Evolutionary conservation across 331 rosid species (phyloP).

Genomic region (Malus hybrid): DNA sequence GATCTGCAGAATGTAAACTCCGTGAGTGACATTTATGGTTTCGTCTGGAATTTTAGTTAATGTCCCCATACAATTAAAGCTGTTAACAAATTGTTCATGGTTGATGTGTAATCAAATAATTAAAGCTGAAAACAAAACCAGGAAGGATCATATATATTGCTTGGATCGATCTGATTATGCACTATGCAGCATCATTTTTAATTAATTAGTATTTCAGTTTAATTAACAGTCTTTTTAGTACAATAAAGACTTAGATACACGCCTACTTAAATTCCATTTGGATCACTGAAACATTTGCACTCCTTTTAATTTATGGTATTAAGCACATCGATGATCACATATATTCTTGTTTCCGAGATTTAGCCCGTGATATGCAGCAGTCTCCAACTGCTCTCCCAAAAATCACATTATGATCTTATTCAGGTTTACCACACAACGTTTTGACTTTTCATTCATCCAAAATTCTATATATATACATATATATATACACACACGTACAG

Average conservation of each 20-base stretch:
- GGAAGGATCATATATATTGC: not conserved
- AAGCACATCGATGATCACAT: not conserved
- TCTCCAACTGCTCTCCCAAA: constrained; percentile 43
- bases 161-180: no score
- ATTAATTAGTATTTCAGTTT: not conserved
- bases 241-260: not conserved
- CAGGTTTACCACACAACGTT: not conserved
- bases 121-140: not conserved
- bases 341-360: not conserved
- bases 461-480: not conserved
- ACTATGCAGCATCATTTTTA: not conserved
- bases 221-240: not conserved
- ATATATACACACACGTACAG: no score
- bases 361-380: not conserved
- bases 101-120: not conserved
- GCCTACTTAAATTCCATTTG: not conserved
- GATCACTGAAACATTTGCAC: not conserved
- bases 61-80: no score
- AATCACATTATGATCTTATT: not conserved
- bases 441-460: not conserved
- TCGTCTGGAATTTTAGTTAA: no score
- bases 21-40: no score
- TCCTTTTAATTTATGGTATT: not conserved
- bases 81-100: not conserved
- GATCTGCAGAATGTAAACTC: not conserved